phyloP scores from a whole-genome alignment of 2,329 filamentous ascomycete genomes.

The Sarocladium brachiariae region DNA sequence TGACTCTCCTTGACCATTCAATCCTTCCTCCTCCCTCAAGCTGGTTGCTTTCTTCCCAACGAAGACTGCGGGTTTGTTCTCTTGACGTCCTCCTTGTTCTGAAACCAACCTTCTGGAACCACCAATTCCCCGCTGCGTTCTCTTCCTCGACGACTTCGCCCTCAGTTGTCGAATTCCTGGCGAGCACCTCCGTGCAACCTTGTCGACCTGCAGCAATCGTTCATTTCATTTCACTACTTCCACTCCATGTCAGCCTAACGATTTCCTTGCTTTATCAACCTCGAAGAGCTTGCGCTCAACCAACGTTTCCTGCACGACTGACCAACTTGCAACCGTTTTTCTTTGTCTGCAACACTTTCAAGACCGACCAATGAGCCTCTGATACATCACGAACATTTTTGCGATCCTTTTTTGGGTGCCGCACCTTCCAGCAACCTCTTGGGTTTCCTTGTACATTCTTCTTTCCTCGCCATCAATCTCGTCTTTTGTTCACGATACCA shows the following conservation, averaged over 20 bases:
- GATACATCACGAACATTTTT: conserved; percentile 26
- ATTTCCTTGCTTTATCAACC: conserved; percentile 25
- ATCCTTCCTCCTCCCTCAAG: not conserved
- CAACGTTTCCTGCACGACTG: conserved; percentile 20
- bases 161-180: conserved; percentile 9
- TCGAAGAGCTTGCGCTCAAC: conserved; percentile 23
- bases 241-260: conserved; percentile 39
- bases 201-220: conserved; percentile 22
- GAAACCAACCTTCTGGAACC: not conserved
- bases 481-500: conserved; percentile 3
- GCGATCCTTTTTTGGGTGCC: conserved; percentile 6
- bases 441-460: conserved; percentile 3
- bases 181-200: conserved; percentile 11
- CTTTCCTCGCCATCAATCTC: conserved; percentile 7
- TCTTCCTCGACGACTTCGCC: conserved; percentile 12
- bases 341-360: conserved; percentile 23
- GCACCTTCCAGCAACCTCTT: not conserved
- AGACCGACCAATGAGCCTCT: conserved; percentile 35
- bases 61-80: not conserved
- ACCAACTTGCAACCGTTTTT: conserved; percentile 25
- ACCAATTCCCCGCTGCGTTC: not conserved
- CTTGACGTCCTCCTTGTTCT: not conserved
- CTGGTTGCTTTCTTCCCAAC: not conserved
- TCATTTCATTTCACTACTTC: conserved; percentile 14
- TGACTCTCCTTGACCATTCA: conserved; percentile 1